Percentiles rank a stretch among this genome's conserved stretches.
Conservation (phyloP, 441 rosid species). For the Erysimum pusillum region DNA sequence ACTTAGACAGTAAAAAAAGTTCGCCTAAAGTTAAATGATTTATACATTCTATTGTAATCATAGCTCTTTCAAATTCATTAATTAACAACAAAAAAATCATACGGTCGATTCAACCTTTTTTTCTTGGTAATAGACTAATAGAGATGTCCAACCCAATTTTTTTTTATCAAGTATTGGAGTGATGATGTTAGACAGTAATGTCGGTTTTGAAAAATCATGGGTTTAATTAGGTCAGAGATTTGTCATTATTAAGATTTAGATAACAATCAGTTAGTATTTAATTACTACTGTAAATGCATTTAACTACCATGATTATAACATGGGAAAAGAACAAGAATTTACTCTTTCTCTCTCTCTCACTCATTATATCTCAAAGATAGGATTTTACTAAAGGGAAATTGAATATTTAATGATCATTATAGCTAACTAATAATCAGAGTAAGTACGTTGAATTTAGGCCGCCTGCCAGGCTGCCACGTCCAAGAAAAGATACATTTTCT, state of each 20-base stretch:
- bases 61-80: background rate
- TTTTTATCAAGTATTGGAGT: background rate
- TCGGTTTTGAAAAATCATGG: slow-evolving; percentile 12
- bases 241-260: slow-evolving; percentile 10
- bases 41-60: background rate
- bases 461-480: slow-evolving; percentile 40
- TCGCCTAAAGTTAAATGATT: background rate
- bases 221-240: slow-evolving; percentile 1
- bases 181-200: slow-evolving; percentile 19
- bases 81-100: background rate
- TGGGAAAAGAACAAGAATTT: slow-evolving; percentile 26
- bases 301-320: slow-evolving; percentile 38
- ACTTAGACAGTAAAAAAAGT: slow-evolving; percentile 8
- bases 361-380: slow-evolving; percentile 5
- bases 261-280: background rate
- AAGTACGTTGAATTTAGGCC: slow-evolving; percentile 37
- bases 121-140: too few relatives aligned
- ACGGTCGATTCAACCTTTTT: background rate
- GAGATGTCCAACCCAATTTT: background rate
- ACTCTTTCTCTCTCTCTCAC: slow-evolving; percentile 14
- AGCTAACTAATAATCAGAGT: slow-evolving; percentile 39
- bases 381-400: slow-evolving; percentile 32
- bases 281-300: background rate
- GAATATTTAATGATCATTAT: slow-evolving; percentile 26
- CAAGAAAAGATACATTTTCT: slow-evolving; percentile 1